Evolutionary conservation across 495 filamentous ascomycete species (phyloP).

Genomic region (Venustampulla echinocandica): DNA sequence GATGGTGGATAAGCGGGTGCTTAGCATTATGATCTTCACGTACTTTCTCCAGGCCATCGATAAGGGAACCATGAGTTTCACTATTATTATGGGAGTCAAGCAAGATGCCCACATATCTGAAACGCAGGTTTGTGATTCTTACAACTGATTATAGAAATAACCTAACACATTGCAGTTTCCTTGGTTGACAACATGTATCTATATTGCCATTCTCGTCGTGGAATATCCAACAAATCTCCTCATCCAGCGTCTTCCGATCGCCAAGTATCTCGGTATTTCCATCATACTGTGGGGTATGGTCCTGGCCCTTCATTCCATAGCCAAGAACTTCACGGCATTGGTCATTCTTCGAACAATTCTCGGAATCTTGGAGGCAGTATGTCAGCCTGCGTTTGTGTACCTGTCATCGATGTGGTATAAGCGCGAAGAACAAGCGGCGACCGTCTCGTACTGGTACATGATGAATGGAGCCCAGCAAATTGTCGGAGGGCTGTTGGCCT

Average conservation of each 20-base stretch:
- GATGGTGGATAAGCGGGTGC: constrained; percentile 31
- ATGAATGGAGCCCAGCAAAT: constrained; percentile 54
- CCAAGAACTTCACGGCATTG: constrained; percentile 33
- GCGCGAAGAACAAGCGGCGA: constrained; percentile 47
- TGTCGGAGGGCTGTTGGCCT: constrained; percentile 20
- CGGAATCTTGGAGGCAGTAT: constrained; percentile 53
- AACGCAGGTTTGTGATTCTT: too few species aligned
- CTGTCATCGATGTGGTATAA: constrained; percentile 57
- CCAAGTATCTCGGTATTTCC: constrained; percentile 50
- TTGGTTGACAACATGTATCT: constrained; percentile 52
- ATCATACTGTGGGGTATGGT: constrained; percentile 52
- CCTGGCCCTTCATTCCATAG: constrained; percentile 45
- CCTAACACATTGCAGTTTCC: constrained; percentile 44
- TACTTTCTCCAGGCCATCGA: constrained; percentile 55
- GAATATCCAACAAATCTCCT: constrained; percentile 56
- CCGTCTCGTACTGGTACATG: constrained; percentile 53
- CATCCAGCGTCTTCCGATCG: constrained; percentile 49
- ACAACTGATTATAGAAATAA: too few species aligned
- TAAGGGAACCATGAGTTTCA: constrained; percentile 49
- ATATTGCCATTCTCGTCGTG: constrained; percentile 57
- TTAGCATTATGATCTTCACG: constrained; percentile 34
- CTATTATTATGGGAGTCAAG: constrained; percentile 49
- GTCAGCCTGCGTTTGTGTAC: constrained; percentile 52
- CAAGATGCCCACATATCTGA: constrained; percentile 37
- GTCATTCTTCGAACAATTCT: constrained; percentile 53